Conservation (phyloP, 768 basidiomycete species). For the Polyporus arcularius region DNA sequence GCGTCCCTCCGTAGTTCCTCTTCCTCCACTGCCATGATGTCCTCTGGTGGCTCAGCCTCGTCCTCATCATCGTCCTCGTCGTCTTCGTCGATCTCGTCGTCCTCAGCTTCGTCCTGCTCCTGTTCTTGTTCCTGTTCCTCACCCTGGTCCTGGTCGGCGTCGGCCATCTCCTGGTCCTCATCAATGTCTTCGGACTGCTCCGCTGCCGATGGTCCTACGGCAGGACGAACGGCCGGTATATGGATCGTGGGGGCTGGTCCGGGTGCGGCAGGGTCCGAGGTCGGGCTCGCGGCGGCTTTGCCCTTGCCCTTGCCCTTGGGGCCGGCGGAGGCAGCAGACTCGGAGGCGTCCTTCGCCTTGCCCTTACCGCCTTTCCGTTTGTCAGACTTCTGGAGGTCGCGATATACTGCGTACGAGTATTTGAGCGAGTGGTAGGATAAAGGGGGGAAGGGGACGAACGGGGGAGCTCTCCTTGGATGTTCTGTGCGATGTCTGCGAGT, state of each 20-base stretch:
- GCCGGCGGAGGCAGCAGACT: conserved; percentile 26
- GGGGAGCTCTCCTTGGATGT: conserved; percentile 63
- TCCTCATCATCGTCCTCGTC: conserved; percentile 39
- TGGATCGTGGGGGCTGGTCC: conserved; percentile 26
- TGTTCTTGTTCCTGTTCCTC: conserved; percentile 24
- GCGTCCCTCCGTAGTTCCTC: conserved; percentile 44
- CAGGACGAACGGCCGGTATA: conserved; percentile 18
- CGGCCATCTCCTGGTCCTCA: conserved; percentile 28
- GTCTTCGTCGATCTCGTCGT: conserved; percentile 36
- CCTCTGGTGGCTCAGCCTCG: conserved; percentile 41
- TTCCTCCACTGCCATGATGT: conserved; percentile 47
- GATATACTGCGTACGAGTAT: conserved; percentile 50
- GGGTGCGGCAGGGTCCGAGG: conserved; percentile 2
- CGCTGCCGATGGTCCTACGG: conserved; percentile 21
- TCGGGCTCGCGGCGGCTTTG: conserved; percentile 10
- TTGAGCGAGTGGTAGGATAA: neutral
- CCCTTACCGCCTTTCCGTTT: conserved; percentile 42
- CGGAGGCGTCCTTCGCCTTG: conserved; percentile 21
- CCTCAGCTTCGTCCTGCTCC: conserved; percentile 36
- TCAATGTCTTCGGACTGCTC: conserved; percentile 14
- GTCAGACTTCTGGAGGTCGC: conserved; percentile 61
- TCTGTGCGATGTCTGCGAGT: conserved; percentile 68
- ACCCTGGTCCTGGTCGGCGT: conserved; percentile 37
- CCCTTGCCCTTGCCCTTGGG: conserved; percentile 38
- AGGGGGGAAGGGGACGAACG: conserved; percentile 39